A percentile compares a stretch with the other conserved stretches of the same genome.
These are phyloP conservation scores for Akanthomyces muscarius DNA, from an alignment of 2,329 filamentous ascomycete species.

Conservation along the genomic window DNA sequence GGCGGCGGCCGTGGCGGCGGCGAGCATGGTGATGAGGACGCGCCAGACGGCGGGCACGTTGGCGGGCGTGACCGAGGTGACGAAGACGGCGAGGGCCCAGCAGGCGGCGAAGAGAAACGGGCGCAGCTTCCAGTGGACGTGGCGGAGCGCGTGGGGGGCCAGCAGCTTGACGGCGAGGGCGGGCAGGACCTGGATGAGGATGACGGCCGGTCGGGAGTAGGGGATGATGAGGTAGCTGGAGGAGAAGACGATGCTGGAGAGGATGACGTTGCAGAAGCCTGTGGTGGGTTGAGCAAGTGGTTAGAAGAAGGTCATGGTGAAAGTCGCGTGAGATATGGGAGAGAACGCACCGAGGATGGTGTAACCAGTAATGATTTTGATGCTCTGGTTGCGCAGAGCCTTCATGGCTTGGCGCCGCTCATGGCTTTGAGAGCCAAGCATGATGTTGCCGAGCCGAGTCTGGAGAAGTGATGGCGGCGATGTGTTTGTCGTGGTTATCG, in stretches of 20 bases:
- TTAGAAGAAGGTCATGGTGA: background rate
- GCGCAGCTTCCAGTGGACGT: constrained; percentile 28
- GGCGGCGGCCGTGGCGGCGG: constrained; percentile 27
- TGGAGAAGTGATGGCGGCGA: background rate
- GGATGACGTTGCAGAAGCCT: constrained; percentile 31
- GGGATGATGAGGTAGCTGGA: constrained; percentile 35
- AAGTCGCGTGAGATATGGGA: background rate
- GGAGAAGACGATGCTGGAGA: constrained; percentile 30
- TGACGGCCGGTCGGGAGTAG: constrained; percentile 29
- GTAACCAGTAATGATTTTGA: constrained; percentile 15
- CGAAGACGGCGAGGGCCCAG: constrained; percentile 28
- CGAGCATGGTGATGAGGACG: constrained; percentile 28
- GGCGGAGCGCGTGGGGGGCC: constrained; percentile 27
- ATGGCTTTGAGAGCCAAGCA: constrained; percentile 1
- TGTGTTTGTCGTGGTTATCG: background rate
- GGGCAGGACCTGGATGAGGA: constrained; percentile 31
- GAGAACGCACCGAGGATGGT: constrained; percentile 12
- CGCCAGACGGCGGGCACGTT: constrained; percentile 31
- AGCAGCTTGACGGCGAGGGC: constrained; percentile 28
- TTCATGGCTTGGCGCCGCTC: constrained; percentile 9
- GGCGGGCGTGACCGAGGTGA: constrained; percentile 29
- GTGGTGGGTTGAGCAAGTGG: background rate
- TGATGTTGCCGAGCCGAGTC: background rate
- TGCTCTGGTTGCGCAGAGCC: constrained; percentile 10
- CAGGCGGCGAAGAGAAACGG: constrained; percentile 25